phyloP scores from a whole-genome alignment of 129 eudicot genomes.

The Dittrichia graveolens region DNA sequence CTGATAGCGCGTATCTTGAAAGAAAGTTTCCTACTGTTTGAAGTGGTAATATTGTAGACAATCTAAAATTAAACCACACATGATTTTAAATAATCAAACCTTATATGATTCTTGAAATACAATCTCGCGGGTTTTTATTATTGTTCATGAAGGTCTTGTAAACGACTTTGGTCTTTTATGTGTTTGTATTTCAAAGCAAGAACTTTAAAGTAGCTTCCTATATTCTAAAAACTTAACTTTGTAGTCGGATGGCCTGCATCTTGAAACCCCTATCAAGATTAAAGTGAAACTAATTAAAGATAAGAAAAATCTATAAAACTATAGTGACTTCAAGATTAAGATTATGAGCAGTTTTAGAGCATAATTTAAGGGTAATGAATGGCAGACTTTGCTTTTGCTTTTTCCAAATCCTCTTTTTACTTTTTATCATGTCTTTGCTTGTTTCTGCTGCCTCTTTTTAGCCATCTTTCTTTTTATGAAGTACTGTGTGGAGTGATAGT shows the following conservation, averaged over 20 bases:
- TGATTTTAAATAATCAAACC: background rate
- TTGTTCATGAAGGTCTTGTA: background rate
- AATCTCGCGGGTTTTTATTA: conserved; percentile 6
- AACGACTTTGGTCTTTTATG: background rate
- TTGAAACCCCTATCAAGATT: conserved; percentile 21
- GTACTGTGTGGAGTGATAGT: conserved; percentile 34
- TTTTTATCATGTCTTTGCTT: conserved; percentile 33
- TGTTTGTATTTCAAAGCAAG: conserved; percentile 7
- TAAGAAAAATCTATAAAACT: conserved; percentile 15
- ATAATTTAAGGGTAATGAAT: conserved; percentile 28
- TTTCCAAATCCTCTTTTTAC: conserved; percentile 38
- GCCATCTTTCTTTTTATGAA: conserved; percentile 19
- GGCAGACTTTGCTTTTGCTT: conserved; percentile 31
- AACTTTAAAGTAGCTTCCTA: conserved; percentile 12
- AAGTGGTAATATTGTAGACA: conserved; percentile 4
- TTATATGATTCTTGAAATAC: conserved; percentile 1
- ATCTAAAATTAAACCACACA: background rate
- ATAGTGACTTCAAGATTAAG: conserved; percentile 32
- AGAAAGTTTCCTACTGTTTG: background rate
- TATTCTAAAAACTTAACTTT: conserved; percentile 11
- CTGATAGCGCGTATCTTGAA: conserved; percentile 5
- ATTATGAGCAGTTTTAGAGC: conserved; percentile 20
- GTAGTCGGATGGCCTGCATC: conserved; percentile 13
- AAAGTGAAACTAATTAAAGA: conserved; percentile 11
- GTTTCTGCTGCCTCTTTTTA: conserved; percentile 24